phyloP scores from a whole-genome alignment of 75 land plant species.

The Ceratopteris richardii region DNA sequence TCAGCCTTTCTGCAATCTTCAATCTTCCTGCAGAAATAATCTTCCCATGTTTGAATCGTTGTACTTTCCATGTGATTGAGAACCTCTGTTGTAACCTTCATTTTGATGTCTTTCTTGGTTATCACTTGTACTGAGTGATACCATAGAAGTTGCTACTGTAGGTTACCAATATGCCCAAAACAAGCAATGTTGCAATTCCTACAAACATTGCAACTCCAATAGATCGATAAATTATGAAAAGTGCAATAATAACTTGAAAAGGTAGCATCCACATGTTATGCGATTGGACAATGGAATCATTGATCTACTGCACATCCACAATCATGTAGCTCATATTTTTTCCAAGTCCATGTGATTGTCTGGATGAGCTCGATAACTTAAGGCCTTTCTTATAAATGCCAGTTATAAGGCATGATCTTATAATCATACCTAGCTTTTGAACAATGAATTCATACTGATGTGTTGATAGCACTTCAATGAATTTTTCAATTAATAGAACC shows the following conservation, averaged over 20 bases:
- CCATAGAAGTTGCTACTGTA: constrained; percentile 7
- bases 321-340: constrained; percentile 37
- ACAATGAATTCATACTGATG: constrained; percentile 31
- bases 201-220: constrained; percentile 34
- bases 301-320: constrained; percentile 29
- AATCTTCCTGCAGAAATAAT: constrained; percentile 18
- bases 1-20: constrained; percentile 18
- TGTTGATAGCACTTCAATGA: constrained; percentile 28
- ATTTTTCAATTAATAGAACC: constrained; percentile 22
- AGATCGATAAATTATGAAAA: constrained; percentile 22
- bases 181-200: constrained; percentile 27
- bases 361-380: constrained; percentile 28
- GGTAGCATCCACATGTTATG: constrained; percentile 43
- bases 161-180: constrained; percentile 10
- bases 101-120: constrained; percentile 21
- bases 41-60: constrained; percentile 40
- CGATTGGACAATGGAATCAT: constrained; percentile 22
- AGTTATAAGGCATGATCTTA: constrained; percentile 25
- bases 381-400: constrained; percentile 31
- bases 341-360: constrained; percentile 28
- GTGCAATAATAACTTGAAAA: constrained; percentile 26
- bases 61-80: constrained; percentile 37
- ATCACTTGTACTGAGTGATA: constrained; percentile 13
- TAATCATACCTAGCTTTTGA: constrained; percentile 19
- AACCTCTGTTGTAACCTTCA: constrained; percentile 32